Percentiles rank a stretch among this genome's conserved stretches.
Evolutionary conservation across 129 eudicot species (phyloP).

Genomic region (Chrysanthemum seticuspe): DNA sequence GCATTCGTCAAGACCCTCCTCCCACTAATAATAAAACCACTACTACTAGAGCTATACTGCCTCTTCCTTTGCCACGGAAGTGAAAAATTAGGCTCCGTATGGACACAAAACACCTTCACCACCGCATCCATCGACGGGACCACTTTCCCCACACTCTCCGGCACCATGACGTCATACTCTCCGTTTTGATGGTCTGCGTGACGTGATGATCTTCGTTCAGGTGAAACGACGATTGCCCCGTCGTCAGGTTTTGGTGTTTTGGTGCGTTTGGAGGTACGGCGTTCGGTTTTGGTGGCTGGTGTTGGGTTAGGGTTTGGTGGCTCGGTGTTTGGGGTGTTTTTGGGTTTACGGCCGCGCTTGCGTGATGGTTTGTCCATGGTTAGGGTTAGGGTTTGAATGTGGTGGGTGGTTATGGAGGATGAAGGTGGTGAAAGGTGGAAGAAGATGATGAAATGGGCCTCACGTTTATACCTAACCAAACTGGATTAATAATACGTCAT

Average conservation of each 20-base stretch:
- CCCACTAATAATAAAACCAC: conserved; percentile 52
- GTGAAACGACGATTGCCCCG: conserved; percentile 27
- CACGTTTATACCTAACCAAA: too few species aligned
- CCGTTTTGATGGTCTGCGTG: conserved; percentile 25
- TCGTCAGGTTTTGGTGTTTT: conserved; percentile 22
- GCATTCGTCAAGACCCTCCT: conserved; percentile 60
- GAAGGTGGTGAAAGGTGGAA: too few species aligned
- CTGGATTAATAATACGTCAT: too few species aligned
- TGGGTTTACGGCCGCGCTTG: conserved; percentile 41
- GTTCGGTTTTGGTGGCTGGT: conserved; percentile 21
- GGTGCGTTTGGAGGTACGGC: conserved; percentile 37
- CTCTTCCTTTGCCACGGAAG: conserved; percentile 58
- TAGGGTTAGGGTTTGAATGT: conserved; percentile 7
- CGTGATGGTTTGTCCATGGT: conserved; percentile 36
- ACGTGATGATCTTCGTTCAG: conserved; percentile 37
- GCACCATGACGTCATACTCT: conserved; percentile 18
- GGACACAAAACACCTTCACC: conserved; percentile 56
- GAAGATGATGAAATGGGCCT: too few species aligned
- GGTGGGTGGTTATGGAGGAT: too few species aligned
- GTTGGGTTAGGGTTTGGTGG: conserved; percentile 36
- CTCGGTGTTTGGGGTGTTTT: conserved; percentile 13
- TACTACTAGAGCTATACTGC: conserved; percentile 60
- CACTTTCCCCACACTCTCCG: conserved; percentile 40
- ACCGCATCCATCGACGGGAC: conserved; percentile 60
- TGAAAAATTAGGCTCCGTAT: conserved; percentile 59